phyloP scores from a whole-genome alignment of 768 basidiomycete species.

The Serpula lacrymans region DNA sequence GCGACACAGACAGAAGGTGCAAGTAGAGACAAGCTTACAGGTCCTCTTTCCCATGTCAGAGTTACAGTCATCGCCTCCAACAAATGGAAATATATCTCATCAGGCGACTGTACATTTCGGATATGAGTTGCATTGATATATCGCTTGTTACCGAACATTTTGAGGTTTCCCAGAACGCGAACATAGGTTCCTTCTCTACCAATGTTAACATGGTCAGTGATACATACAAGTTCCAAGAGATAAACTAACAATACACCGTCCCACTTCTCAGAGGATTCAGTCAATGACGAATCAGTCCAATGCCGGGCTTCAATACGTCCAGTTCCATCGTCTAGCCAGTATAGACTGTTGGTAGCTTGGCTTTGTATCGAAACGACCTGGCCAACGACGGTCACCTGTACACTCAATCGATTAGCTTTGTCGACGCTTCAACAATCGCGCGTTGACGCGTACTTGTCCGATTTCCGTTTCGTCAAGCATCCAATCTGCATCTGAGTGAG shows the following conservation, averaged over 20 bases:
- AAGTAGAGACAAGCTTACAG: conserved; percentile 38
- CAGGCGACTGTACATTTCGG: conserved; percentile 60
- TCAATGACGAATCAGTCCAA: conserved; percentile 71
- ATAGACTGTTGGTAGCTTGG: conserved; percentile 79
- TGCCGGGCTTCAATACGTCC: conserved; percentile 73
- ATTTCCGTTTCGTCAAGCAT: conserved; percentile 75
- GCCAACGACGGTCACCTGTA: conserved; percentile 70
- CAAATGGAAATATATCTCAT: conserved; percentile 82
- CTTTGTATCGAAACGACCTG: conserved; percentile 64
- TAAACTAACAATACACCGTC: conserved; percentile 45
- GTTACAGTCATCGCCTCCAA: conserved; percentile 72
- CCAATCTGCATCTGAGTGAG: conserved; percentile 89
- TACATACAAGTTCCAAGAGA: background rate
- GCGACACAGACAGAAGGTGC: conserved; percentile 2
- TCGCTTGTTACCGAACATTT: conserved; percentile 75
- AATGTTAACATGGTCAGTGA: background rate
- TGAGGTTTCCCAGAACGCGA: conserved; percentile 77
- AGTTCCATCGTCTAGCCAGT: conserved; percentile 83
- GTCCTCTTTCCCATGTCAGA: conserved; percentile 62
- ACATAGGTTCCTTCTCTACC: conserved; percentile 73
- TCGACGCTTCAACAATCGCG: conserved; percentile 1
- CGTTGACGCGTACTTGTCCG: conserved; percentile 56
- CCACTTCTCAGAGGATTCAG: conserved; percentile 51
- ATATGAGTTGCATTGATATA: conserved; percentile 81
- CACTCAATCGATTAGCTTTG: background rate